Percentiles rank a stretch among this genome's conserved stretches.
Conservation (phyloP, 305 asterid genomes). For the Fraxinus dipetala region DNA sequence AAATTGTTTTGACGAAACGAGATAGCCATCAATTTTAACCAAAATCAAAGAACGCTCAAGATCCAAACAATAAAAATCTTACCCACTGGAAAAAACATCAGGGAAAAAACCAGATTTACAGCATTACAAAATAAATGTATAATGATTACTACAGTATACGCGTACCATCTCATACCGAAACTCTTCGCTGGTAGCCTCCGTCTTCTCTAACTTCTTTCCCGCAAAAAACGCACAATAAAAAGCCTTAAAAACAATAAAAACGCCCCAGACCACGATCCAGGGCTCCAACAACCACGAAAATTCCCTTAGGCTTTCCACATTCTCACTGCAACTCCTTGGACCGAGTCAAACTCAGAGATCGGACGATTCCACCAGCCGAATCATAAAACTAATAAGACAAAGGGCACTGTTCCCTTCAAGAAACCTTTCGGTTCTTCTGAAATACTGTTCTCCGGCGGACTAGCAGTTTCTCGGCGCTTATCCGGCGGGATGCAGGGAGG, state of each 20-base stretch:
- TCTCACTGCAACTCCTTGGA: constrained; percentile 34
- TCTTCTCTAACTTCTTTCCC: constrained; percentile 40
- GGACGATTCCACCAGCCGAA: constrained; percentile 41
- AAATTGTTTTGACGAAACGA: background rate
- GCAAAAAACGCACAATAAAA: constrained; percentile 19
- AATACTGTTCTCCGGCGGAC: constrained; percentile 33
- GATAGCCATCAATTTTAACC: constrained; percentile 22
- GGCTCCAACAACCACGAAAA: constrained; percentile 32
- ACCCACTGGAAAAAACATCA: constrained; percentile 31
- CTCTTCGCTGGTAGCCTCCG: constrained; percentile 42
- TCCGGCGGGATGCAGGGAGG: constrained; percentile 38
- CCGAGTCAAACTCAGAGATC: constrained; percentile 57
- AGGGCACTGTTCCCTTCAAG: background rate
- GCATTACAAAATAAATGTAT: constrained; percentile 1
- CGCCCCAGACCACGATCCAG: constrained; percentile 44
- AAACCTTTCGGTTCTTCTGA: constrained; percentile 5
- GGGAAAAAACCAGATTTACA: background rate
- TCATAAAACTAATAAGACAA: constrained; percentile 24
- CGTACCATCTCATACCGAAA: constrained; percentile 72
- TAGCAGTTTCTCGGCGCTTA: constrained; percentile 17
- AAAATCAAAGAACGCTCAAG: constrained; percentile 30
- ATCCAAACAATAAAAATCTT: constrained; percentile 33
- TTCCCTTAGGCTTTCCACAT: constrained; percentile 47
- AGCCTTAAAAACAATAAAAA: constrained; percentile 25
- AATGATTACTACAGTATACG: constrained; percentile 2